Evolutionary conservation across 345 rosid species (phyloP).

Genomic region (Clarkia xantiana): DNA sequence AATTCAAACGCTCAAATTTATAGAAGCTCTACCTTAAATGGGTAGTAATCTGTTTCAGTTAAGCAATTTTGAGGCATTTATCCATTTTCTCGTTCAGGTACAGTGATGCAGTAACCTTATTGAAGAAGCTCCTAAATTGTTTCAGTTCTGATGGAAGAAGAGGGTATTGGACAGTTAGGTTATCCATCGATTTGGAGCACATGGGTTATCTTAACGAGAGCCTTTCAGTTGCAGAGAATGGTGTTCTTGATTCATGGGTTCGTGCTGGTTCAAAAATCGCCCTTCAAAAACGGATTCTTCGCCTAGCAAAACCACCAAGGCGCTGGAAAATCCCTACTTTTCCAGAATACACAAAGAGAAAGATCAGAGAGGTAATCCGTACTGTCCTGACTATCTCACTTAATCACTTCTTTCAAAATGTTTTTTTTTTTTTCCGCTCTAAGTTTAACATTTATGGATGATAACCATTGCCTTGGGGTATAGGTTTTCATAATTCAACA

Average conservation of each 20-base stretch:
- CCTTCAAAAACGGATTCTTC: conserved; percentile 67
- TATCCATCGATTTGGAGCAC: conserved; percentile 83
- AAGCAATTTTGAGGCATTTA: background rate
- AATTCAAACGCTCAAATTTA: background rate
- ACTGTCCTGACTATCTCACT: no score
- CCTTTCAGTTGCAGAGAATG: conserved; percentile 68
- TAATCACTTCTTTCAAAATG: background rate
- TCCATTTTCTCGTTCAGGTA: conserved; percentile 34
- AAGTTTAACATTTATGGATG: no score
- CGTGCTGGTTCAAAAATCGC: conserved; percentile 90
- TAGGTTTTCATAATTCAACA: no score
- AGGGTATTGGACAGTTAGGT: conserved; percentile 84
- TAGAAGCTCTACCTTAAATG: background rate
- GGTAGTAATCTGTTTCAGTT: background rate
- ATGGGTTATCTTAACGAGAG: conserved; percentile 56
- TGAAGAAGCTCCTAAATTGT: conserved; percentile 43
- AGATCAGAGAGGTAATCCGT: conserved; percentile 53
- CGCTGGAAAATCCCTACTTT: conserved; percentile 86
- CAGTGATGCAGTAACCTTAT: conserved; percentile 37
- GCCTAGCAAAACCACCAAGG: conserved; percentile 88
- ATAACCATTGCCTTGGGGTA: no score
- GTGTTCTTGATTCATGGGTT: conserved; percentile 71
- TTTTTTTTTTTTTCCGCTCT: no score
- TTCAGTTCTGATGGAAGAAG: conserved; percentile 67
- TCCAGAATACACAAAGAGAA: conserved; percentile 32